Evolutionary conservation across 371 early-diverging fungal genomes (phyloP).

Genomic region (Mortierella sp.): DNA sequence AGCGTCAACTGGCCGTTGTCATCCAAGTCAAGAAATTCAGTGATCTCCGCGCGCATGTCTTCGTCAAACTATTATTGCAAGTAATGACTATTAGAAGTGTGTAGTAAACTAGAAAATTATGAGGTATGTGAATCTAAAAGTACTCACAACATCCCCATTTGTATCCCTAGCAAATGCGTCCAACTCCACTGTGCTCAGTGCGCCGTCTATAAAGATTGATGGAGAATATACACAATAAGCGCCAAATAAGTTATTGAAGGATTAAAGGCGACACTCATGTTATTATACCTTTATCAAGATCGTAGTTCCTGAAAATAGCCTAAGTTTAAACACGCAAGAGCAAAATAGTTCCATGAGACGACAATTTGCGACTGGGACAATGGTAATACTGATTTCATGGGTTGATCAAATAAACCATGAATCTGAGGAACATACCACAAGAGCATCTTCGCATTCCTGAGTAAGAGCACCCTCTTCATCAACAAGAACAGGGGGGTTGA

Average conservation of each 20-base stretch:
- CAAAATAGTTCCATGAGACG: neutral
- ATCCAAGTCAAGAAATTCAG: conserved; percentile 70
- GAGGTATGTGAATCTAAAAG: neutral
- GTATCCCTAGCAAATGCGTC: conserved; percentile 79
- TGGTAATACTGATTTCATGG: neutral
- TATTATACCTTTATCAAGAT: conserved; percentile 60
- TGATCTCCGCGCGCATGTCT: conserved; percentile 72
- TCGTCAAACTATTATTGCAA: conserved; percentile 72
- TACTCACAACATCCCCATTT: conserved; percentile 76
- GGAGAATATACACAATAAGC: neutral
- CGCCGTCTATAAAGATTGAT: conserved; percentile 63
- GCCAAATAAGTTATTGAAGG: too few species aligned
- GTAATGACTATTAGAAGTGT: neutral
- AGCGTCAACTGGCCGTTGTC: conserved; percentile 66
- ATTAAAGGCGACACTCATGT: too few species aligned
- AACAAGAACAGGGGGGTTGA: conserved; percentile 54
- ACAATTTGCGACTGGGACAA: neutral
- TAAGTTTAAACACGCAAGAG: neutral
- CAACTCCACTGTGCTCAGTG: conserved; percentile 70
- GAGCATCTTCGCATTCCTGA: conserved; percentile 57
- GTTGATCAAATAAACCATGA: neutral
- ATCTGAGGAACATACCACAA: conserved; percentile 38
- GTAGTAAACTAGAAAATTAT: neutral
- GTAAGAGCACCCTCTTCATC: conserved; percentile 61
- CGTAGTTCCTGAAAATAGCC: conserved; percentile 78